Evolutionary conservation across 179 eudicot species (phyloP).

Genomic region (Heliamphora pulchella): DNA sequence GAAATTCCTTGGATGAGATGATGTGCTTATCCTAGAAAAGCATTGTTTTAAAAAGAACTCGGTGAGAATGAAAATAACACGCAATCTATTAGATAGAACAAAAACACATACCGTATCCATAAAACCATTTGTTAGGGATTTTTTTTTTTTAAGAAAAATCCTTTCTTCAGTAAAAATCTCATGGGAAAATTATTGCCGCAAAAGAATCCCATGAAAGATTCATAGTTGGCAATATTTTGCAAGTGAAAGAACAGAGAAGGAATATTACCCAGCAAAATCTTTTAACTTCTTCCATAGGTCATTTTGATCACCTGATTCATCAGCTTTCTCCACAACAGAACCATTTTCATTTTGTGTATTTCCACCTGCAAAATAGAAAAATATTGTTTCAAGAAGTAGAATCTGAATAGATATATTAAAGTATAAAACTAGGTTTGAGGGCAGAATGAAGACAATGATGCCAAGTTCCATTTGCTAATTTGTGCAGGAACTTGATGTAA

Average conservation of each 20-base stretch:
- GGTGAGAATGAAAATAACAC: not conserved
- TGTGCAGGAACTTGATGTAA: not conserved
- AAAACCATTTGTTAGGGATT: too few relatives aligned
- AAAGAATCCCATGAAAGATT: not conserved
- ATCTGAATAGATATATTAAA: not conserved
- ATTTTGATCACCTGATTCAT: slow-evolving; percentile 47
- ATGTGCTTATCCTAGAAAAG: not conserved
- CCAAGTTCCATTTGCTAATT: not conserved
- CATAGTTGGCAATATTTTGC: not conserved
- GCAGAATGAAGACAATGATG: not conserved
- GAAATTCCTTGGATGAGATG: not conserved
- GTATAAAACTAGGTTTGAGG: not conserved
- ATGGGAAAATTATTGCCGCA: not conserved
- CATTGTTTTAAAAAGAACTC: not conserved
- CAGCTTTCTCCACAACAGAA: slow-evolving; percentile 30
- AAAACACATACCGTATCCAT: not conserved
- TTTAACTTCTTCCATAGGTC: slow-evolving; percentile 61
- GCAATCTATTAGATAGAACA: not conserved
- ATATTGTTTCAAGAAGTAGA: slow-evolving; percentile 6
- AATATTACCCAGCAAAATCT: slow-evolving; percentile 78
- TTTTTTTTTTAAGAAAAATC: not conserved
- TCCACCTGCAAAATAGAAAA: slow-evolving; percentile 36
- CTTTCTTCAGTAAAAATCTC: not conserved
- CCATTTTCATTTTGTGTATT: slow-evolving; percentile 34
- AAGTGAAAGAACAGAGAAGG: not conserved